Evolutionary conservation across 257 asterid genomes (phyloP).

Genomic region (Lantana camara): DNA sequence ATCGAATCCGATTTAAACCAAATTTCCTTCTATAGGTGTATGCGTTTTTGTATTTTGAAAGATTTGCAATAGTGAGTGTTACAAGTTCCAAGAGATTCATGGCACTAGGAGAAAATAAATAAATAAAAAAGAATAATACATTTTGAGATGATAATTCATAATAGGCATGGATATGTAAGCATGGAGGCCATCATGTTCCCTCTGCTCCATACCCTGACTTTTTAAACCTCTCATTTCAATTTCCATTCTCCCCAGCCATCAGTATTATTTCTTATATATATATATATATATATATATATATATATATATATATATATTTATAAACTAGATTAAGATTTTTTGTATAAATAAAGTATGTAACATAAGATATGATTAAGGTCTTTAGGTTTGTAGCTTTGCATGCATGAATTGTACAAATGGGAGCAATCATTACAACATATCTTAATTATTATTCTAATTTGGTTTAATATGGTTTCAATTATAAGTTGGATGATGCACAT

Average conservation of each 20-base stretch:
- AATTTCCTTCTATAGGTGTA: no score
- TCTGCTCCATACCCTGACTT: conserved; percentile 52
- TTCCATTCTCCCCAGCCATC: conserved; percentile 25
- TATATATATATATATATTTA: background rate
- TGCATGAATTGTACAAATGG: conserved; percentile 48
- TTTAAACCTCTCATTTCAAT: conserved; percentile 10
- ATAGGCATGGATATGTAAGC: conserved; percentile 49
- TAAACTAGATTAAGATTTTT: conserved; percentile 29
- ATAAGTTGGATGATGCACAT: conserved; percentile 34
- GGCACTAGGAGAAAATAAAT: background rate
- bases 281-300: background rate
- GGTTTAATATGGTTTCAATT: conserved; percentile 38
- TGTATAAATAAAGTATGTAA: conserved; percentile 16
- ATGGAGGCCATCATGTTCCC: conserved; percentile 75
- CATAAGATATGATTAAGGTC: conserved; percentile 39
- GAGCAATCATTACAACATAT: conserved; percentile 39
- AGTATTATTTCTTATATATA: no score
- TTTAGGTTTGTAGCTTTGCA: conserved; percentile 39
- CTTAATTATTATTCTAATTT: conserved; percentile 36
- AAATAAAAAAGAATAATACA: no score
- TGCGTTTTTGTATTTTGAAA: no score
- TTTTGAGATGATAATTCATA: background rate
- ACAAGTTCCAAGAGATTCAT: conserved; percentile 42
- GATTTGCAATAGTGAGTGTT: conserved; percentile 24
- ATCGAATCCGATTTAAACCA: no score